These are phyloP conservation scores for Tuber aestivum DNA, from an alignment of 495 filamentous ascomycete species.

Conservation along the genomic window DNA sequence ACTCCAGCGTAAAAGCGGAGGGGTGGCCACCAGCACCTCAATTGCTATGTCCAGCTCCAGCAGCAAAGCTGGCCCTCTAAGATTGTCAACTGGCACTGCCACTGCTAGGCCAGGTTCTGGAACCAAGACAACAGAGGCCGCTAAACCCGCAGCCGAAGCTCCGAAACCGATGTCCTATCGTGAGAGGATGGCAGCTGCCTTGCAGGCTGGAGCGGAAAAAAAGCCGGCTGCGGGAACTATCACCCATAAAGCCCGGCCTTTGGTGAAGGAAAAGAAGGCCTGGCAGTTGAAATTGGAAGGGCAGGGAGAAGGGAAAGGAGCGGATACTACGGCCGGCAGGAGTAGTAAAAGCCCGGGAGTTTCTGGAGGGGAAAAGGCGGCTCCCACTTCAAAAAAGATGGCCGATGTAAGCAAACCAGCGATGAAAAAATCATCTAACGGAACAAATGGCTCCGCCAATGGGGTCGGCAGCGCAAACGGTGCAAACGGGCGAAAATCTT, in stretches of 20 bases:
- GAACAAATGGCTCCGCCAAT: slow-evolving; percentile 14
- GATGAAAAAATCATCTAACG: slow-evolving; percentile 15
- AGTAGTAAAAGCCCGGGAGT: slow-evolving; percentile 40
- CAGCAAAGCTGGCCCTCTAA: slow-evolving; percentile 17
- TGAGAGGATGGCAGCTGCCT: slow-evolving; percentile 33
- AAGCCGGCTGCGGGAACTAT: slow-evolving; percentile 36
- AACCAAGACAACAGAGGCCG: slow-evolving; percentile 19
- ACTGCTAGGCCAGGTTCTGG: slow-evolving; percentile 11
- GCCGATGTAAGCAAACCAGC: slow-evolving; percentile 17
- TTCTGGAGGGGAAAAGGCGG: slow-evolving; percentile 36
- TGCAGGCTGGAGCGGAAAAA: slow-evolving; percentile 34
- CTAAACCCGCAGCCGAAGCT: slow-evolving; percentile 25
- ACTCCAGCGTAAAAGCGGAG: slow-evolving; percentile 21
- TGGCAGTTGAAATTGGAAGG: slow-evolving; percentile 42
- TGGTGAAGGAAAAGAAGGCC: slow-evolving; percentile 38
- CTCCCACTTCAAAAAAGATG: slow-evolving; percentile 20
- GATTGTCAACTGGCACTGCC: slow-evolving; percentile 24
- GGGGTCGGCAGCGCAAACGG: slow-evolving; percentile 17
- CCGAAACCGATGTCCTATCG: not conserved
- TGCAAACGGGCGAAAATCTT: slow-evolving; percentile 31
- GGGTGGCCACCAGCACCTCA: slow-evolving; percentile 1
- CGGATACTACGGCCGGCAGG: slow-evolving; percentile 21
- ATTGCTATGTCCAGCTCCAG: not conserved
- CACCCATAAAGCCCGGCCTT: slow-evolving; percentile 36
- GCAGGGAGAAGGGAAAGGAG: slow-evolving; percentile 31